Conservation (phyloP, 2,329 filamentous ascomycete genomes). For the Akanthomyces lecanii region DNA sequence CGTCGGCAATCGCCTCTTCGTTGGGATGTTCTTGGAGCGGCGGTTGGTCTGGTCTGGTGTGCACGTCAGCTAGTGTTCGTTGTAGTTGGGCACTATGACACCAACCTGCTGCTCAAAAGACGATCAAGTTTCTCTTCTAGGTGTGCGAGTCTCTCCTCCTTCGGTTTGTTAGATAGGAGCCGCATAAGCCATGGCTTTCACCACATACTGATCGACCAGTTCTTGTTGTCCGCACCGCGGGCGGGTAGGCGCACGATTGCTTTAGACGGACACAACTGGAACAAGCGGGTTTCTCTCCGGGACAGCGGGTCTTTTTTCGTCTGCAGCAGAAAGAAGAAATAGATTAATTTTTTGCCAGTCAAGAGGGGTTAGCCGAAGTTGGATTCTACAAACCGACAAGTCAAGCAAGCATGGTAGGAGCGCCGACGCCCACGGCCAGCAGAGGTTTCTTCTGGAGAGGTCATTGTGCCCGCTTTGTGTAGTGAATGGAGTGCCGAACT, state of each 20-base stretch:
- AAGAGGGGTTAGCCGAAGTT: neutral
- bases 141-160: constrained; percentile 49
- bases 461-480: constrained; percentile 23
- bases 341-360: neutral
- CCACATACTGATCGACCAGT: constrained; percentile 41
- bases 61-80: neutral
- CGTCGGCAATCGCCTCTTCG: constrained; percentile 28
- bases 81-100: too few species aligned
- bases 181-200: neutral
- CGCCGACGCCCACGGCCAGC: constrained; percentile 33
- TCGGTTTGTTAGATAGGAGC: constrained; percentile 14
- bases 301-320: constrained; percentile 47
- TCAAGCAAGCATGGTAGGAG: constrained; percentile 41
- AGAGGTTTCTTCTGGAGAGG: constrained; percentile 29
- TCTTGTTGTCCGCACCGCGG: constrained; percentile 33
- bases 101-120: constrained; percentile 39
- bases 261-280: constrained; percentile 47
- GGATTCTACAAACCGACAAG: constrained; percentile 39
- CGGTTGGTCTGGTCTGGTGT: constrained; percentile 11
- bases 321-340: neutral
- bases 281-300: constrained; percentile 47
- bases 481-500: neutral
- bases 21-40: constrained; percentile 26
- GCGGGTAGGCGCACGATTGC: constrained; percentile 44
- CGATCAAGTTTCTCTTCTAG: constrained; percentile 50